Evolutionary conservation across 2,329 filamentous ascomycete species (phyloP), one percentile per base, ranked within the genome.

Genomic region (Aspergillus sp.): DNA sequence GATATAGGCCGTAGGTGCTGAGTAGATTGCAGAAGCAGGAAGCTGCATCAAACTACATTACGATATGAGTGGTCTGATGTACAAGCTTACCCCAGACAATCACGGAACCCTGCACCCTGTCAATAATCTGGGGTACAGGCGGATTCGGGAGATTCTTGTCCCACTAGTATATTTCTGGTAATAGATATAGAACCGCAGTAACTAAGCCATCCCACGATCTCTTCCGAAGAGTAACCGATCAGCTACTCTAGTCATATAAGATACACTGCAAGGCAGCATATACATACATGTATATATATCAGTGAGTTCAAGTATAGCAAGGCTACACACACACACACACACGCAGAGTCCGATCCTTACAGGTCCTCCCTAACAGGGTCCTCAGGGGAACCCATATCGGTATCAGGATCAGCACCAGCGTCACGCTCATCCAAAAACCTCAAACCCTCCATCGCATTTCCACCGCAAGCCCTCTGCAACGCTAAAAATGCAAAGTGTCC

Each of bases 401-500:
- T 11, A 5, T 19, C 44, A 41, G 17, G 17, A n/a, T 53, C 54
- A 6, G 55, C 52, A 40, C 19, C 13, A 39, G 68, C 63, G 9
- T 63, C 56, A 6, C 75, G 57, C 5, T 76, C 73, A 50, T 80
- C 72, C 65, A 82, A 68, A 61, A 79, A 82, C 20, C 69, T 70
- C 63, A 90, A 74, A 0, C 82, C 85, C 19, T 83, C 78, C 64
- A 83, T 79, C 3, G 88, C 88, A 62, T 80, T 82, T 2, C 90
- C 90, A 2, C 84, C 87, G 76, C 91, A 96, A 22, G 90, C 90
- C 66, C 88, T 83, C 75, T 91, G 88, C 46, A 96, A 76, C n/a
- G 90, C 88, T 70, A 96, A 77, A 69, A 92, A 91, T 2, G 90
- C 88, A 79, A 95, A 96, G 76, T 95, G 90, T 0, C 89, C 91